Conservation (phyloP, 805 yeast species). For the Saturnispora serradocipensis region DNA sequence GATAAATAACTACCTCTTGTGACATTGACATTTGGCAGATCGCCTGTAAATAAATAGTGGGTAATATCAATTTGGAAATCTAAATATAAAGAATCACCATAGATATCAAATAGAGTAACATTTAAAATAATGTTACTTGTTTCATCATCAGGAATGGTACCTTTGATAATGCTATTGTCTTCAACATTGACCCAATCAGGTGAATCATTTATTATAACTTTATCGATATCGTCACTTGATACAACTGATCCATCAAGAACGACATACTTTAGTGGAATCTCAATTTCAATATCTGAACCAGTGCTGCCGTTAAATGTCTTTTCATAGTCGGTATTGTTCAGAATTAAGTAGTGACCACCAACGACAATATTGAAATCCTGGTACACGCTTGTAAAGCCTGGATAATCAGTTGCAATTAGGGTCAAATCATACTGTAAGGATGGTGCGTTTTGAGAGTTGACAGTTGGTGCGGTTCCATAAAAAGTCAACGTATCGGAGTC, state of each 20-base stretch:
- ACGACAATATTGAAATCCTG: conserved; percentile 64
- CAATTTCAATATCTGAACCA: conserved; percentile 42
- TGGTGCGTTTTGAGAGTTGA: conserved; percentile 83
- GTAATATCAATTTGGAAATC: conserved; percentile 49
- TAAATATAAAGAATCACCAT: conserved; percentile 49
- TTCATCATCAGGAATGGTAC: conserved; percentile 45
- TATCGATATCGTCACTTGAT: conserved; percentile 42
- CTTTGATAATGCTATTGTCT: conserved; percentile 35
- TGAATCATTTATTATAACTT: conserved; percentile 37
- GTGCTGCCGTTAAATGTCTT: conserved; percentile 54
- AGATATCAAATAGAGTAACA: conserved; percentile 49
- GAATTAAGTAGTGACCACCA: conserved; percentile 81
- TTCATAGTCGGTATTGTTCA: conserved; percentile 40
- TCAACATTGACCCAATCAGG: conserved; percentile 52
- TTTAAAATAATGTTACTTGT: conserved; percentile 36
- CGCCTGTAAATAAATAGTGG: conserved; percentile 43
- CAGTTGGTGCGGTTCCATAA: conserved; percentile 81
- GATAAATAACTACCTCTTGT: conserved; percentile 54
- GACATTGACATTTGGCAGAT: conserved; percentile 54
- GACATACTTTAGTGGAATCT: conserved; percentile 56
- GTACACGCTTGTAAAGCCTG: conserved; percentile 63
- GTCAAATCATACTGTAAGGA: conserved; percentile 60
- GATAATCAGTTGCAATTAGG: conserved; percentile 70
- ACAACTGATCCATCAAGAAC: conserved; percentile 54
- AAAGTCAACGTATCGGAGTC: conserved; percentile 55